Evolutionary conservation across 2,329 filamentous ascomycete species (phyloP).

Genomic region (Clarireedia monteithiana): DNA sequence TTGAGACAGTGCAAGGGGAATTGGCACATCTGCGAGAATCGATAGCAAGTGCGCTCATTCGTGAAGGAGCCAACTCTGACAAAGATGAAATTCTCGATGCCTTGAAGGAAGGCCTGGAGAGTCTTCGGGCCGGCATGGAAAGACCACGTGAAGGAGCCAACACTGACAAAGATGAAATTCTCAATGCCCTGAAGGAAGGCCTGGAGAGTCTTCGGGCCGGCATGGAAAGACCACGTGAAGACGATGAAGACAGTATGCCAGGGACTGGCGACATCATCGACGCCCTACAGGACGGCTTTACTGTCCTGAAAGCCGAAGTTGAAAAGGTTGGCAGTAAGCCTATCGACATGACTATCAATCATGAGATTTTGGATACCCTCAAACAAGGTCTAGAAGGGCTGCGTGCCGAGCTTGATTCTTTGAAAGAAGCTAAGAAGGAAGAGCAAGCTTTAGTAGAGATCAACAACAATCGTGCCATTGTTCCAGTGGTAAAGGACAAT

Average conservation of each 20-base stretch:
- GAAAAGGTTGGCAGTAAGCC: slow-evolving; percentile 74
- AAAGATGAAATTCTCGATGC: slow-evolving; percentile 58
- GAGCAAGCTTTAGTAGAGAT: slow-evolving; percentile 42
- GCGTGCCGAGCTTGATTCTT: slow-evolving; percentile 66
- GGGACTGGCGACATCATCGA: slow-evolving; percentile 86
- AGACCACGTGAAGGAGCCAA: slow-evolving; percentile 36
- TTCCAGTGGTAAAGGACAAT: slow-evolving; percentile 41
- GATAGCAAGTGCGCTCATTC: slow-evolving; percentile 43
- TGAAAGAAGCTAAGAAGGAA: slow-evolving; percentile 49
- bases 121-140: slow-evolving; percentile 62
- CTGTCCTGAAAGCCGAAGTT: slow-evolving; percentile 67
- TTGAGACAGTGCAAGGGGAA: slow-evolving; percentile 48
- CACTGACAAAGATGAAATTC: slow-evolving; percentile 56
- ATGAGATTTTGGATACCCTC: slow-evolving; percentile 83
- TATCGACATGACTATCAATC: slow-evolving; percentile 72
- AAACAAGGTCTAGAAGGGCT: slow-evolving; percentile 73
- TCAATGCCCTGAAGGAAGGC: slow-evolving; percentile 54
- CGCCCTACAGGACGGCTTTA: slow-evolving; percentile 80
- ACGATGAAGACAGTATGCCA: slow-evolving; percentile 24
- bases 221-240: slow-evolving; percentile 39
- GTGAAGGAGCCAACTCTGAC: slow-evolving; percentile 37
- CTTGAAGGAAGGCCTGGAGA: slow-evolving; percentile 62
- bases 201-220: slow-evolving; percentile 69
- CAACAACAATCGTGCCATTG: slow-evolving; percentile 42
- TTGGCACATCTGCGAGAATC: slow-evolving; percentile 53